Conservation (phyloP, 2,329 filamentous ascomycete genomes). For the Aureobasidium musti region DNA sequence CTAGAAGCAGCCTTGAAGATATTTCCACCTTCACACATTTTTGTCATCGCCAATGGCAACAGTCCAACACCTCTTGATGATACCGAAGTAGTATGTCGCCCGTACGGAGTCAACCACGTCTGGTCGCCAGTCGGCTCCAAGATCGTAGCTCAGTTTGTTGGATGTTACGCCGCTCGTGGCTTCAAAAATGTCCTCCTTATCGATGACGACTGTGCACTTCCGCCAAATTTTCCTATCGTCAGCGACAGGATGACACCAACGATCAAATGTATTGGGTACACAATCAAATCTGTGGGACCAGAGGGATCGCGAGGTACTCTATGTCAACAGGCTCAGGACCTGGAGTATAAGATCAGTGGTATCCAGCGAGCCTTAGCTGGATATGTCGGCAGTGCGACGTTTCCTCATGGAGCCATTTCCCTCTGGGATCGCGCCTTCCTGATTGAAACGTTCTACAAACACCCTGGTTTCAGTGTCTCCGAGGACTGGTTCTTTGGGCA, state of each 20-base stretch:
- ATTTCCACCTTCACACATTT: constrained; percentile 51
- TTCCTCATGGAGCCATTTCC: constrained; percentile 55
- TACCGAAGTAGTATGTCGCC: constrained; percentile 50
- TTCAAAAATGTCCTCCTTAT: constrained; percentile 54
- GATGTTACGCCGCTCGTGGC: constrained; percentile 49
- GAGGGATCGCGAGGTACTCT: constrained; percentile 32
- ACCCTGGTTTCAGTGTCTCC: constrained; percentile 54
- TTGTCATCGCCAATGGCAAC: constrained; percentile 54
- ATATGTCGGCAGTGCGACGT: constrained; percentile 51
- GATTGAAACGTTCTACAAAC: constrained; percentile 50
- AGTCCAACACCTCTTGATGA: constrained; percentile 51
- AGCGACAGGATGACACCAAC: constrained; percentile 47
- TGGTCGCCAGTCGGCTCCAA: constrained; percentile 55
- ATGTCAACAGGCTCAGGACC: constrained; percentile 48
- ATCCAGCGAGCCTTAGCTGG: constrained; percentile 51
- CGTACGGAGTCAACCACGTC: constrained; percentile 52
- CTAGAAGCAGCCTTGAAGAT: constrained; percentile 51
- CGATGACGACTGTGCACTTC: constrained; percentile 54
- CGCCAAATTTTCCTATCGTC: constrained; percentile 52
- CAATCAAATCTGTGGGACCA: constrained; percentile 46
- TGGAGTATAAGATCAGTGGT: constrained; percentile 57
- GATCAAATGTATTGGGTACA: constrained; percentile 53
- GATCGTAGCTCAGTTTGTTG: constrained; percentile 54
- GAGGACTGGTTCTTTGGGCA: constrained; percentile 59
- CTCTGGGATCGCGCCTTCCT: constrained; percentile 53